Percentiles rank a stretch among this genome's conserved stretches.
These are phyloP conservation scores for Magnaporthiopsis incrustans DNA, from an alignment of 2,329 filamentous ascomycete genomes.

Conservation along the genomic window DNA sequence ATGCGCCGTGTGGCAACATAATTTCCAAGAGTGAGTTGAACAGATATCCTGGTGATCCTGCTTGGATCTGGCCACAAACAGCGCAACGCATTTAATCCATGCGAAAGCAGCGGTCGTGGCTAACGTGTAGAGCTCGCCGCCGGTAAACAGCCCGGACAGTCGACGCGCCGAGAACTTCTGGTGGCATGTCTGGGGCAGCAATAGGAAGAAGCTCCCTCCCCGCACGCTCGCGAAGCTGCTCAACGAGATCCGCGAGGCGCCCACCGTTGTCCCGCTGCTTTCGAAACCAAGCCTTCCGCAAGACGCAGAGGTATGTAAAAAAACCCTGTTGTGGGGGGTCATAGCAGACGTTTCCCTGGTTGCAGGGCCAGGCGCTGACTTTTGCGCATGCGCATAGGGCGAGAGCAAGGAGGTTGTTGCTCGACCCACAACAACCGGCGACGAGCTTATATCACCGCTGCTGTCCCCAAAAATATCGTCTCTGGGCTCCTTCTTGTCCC, in stretches of 20 bases:
- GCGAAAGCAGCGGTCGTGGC: background rate
- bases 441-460: background rate
- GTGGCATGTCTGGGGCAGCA: slow-evolving; percentile 58
- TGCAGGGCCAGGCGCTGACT: background rate
- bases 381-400: background rate
- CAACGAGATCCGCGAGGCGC: slow-evolving; percentile 42
- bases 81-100: background rate
- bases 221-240: slow-evolving; percentile 46
- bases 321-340: background rate
- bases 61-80: background rate
- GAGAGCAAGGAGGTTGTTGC: background rate
- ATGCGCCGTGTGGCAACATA: background rate
- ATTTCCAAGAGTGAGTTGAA: background rate
- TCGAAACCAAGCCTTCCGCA: background rate
- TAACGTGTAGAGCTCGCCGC: background rate
- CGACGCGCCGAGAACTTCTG: slow-evolving; percentile 48
- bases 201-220: slow-evolving; percentile 44
- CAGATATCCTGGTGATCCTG: background rate
- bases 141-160: background rate
- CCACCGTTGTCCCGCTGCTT: slow-evolving; percentile 49
- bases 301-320: background rate
- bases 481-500: background rate
- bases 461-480: background rate
- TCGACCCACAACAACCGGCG: too few species aligned
- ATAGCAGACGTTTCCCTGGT: background rate